Percentiles rank a stretch among this genome's conserved stretches.
These are phyloP conservation scores for Ascochyta koolunga DNA, from an alignment of 2,329 filamentous ascomycete genomes.

Conservation along the genomic window DNA sequence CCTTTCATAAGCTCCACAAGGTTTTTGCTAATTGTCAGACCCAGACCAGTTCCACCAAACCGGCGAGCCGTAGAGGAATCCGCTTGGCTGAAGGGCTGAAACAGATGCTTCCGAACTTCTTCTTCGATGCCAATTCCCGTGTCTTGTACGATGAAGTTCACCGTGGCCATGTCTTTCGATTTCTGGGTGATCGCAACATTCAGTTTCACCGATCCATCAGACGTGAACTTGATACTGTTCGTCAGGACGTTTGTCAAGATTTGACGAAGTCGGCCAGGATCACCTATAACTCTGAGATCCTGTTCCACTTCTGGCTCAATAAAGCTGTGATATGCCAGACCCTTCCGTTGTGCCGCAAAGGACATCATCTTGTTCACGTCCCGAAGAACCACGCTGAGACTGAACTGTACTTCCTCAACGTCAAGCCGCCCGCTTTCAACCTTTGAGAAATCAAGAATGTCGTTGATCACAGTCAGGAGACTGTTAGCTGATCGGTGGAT, in stretches of 20 bases:
- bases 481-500: conserved; percentile 82
- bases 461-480: conserved; percentile 85
- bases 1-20: conserved; percentile 78
- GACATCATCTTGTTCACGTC: conserved; percentile 88
- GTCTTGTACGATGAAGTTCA: conserved; percentile 76
- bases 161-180: conserved; percentile 66
- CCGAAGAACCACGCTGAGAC: conserved; percentile 72
- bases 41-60: conserved; percentile 81
- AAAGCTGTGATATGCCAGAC: conserved; percentile 72
- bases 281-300: conserved; percentile 81
- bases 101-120: conserved; percentile 73
- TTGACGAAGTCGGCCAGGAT: conserved; percentile 82
- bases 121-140: conserved; percentile 84
- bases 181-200: conserved; percentile 69
- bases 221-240: conserved; percentile 51
- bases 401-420: conserved; percentile 82
- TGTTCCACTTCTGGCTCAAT: conserved; percentile 67
- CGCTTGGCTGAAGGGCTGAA: conserved; percentile 82
- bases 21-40: conserved; percentile 81
- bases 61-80: conserved; percentile 78
- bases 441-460: conserved; percentile 89
- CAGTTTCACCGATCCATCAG: conserved; percentile 58
- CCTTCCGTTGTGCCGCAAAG: conserved; percentile 82
- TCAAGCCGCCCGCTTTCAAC: conserved; percentile 78
- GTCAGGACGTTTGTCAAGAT: conserved; percentile 82